Evolutionary conservation across 2,329 filamentous ascomycete species (phyloP), one percentile per base, ranked within the genome.

Genomic region (Aspergillus spinulosporus): DNA sequence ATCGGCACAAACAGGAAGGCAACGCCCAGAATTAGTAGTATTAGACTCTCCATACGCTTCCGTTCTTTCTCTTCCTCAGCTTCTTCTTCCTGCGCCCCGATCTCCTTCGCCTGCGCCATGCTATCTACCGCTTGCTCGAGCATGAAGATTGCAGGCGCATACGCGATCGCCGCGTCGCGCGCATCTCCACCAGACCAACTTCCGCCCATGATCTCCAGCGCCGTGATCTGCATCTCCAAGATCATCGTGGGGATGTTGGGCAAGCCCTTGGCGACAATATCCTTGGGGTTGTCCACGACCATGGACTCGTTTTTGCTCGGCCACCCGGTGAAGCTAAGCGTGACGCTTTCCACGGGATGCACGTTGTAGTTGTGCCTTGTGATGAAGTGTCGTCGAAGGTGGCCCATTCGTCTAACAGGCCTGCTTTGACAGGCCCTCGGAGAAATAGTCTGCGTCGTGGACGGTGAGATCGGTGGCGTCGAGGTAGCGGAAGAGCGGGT

Each of bases 231-330:
- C 49, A 52, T 43, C 0, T 52, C 39, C 0, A 3, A n/a, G 21
- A 5, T 14, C 49, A 44, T 5, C 3, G 5, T 15, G 5, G 36
- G 36, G 14, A 52, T 42, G n/a, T 52, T 43, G 5, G 37, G 37
- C 5, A 52, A 6, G 2, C 49, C 49, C 39, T 52, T n/a, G 2
- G 49, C 44, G 12, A 52, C 49, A 12, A 43, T 42, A 12, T 52
- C 49, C 39, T 52, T 52, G 12, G 49, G 49, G 28, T 52, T 52
- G 2, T 21, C 7, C 28, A 52, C 39, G 36, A 43, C 39, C 39
- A 52, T 43, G 28, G 37, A 43, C 28, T 52, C 37, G 5, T 43
- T 43, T 26, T 5, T 32, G 3, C 14, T 11, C 5, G 49, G 39
- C 49, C 39, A 52, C 3, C 49, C 39, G 7, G 11, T 43, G 29